phyloP scores from a whole-genome alignment of 1,284 basidiomycete genomes.

The Malassezia slooffiae region DNA sequence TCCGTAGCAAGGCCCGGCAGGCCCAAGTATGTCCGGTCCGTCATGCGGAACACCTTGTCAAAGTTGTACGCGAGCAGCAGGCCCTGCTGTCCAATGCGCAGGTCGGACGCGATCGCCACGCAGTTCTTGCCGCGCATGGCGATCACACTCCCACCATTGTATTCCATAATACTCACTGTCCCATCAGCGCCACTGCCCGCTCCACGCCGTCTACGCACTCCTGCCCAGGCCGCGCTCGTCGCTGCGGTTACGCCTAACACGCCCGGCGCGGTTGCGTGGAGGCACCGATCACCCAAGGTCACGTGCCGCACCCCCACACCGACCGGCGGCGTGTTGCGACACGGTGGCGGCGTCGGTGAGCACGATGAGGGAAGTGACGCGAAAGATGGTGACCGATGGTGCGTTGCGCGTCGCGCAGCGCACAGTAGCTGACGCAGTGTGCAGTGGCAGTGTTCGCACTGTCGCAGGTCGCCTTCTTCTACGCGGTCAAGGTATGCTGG shows the following conservation, averaged over 20 bases:
- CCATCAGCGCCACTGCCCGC: neutral
- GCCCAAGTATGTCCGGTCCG: constrained; percentile 83
- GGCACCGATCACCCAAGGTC: too few species aligned
- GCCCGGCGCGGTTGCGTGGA: too few species aligned
- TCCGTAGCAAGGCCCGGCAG: constrained; percentile 88
- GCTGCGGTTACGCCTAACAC: too few species aligned
- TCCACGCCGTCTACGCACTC: constrained; percentile 1
- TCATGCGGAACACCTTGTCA: constrained; percentile 90
- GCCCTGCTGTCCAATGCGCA: constrained; percentile 81
- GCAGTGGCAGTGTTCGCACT: constrained; percentile 35
- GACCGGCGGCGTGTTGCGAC: too few species aligned
- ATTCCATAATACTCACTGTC: constrained; percentile 52
- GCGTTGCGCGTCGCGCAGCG: neutral
- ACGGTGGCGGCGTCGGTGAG: too few species aligned
- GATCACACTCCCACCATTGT: constrained; percentile 91
- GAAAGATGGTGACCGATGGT: constrained; percentile 39
- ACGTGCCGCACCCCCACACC: too few species aligned
- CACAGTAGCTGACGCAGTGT: constrained; percentile 2
- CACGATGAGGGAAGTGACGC: constrained; percentile 33
- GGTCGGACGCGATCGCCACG: constrained; percentile 93
- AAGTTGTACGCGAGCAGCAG: constrained; percentile 83
- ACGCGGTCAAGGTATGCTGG: constrained; percentile 43
- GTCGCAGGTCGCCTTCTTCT: constrained; percentile 47
- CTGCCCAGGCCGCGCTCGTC: too few species aligned
- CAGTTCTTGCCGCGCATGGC: constrained; percentile 99